Base-by-base conservation (phyloP, 2,329 filamentous ascomycete genomes). In the Botryotinia narcissicola region DNA sequence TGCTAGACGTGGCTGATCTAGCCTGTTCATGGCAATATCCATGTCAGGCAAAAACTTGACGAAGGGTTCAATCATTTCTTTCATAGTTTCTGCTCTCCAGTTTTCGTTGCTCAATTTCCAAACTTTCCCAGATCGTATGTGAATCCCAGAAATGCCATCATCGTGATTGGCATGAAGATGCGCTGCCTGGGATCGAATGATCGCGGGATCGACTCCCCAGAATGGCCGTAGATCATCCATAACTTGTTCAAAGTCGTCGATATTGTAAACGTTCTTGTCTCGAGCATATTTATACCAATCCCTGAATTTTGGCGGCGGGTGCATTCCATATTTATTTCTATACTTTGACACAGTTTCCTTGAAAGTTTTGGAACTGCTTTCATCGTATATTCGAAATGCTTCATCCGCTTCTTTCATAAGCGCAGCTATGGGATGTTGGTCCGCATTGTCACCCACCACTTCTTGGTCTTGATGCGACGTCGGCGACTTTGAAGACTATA, bases 191-290 rank as follows among this genome's bases (percentile, higher is more conserved):
- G 83, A 76, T 48, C 82, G 77, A 51, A 83, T 81, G 3, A 78
- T 76, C 10, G 75, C 71, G 12, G 82, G 82, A 29, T 81, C 77
- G 4, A 83, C 74, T 40, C 78, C 87, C 89, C 88, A 91, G 77
- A 88, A 90, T 2, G 89, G 89, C 63, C 86, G 83, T 71, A 91
- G 78, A 78, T 91, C 89, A 75, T 89, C 86, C 82, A 90, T 89
- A 73, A 91, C 88, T 74, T 89, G 88, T 78, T 90, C 87, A 81
- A 90, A 91, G 71, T 89, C 86, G 77, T 91, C 89, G 57, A 91
- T 84, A 16, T 90, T 83, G 72, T 90, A 81, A n/a, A 87, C 85
- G 51, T 88, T 82, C 61, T 83, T 83, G 40, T 86, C 82, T 32
- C 81, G 77, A 10, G 89, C 89, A 73, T 87, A 88, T 46, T 83